Evolutionary conservation across 2,329 filamentous ascomycete genomes (phyloP), one percentile per base, ranked within the genome.

Genomic region (Colletotrichum sp.): DNA sequence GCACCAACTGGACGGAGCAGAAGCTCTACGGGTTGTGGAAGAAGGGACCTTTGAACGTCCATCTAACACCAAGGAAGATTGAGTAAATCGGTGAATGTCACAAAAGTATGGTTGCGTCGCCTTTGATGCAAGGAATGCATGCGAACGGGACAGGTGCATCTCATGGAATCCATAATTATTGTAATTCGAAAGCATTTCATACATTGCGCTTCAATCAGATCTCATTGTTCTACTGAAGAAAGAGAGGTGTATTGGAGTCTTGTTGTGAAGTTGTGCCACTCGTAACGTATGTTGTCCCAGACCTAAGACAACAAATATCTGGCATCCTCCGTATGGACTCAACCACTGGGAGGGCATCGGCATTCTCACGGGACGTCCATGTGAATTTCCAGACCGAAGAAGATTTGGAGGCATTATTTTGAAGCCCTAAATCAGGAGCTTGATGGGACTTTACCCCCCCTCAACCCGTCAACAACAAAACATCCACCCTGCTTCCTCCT

Each of bases 1-100:
- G 83, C 32, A 65, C 77, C 8, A 73, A 82, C n/a, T 88, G 87
- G 86, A 83, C 86, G 5, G 75, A 80, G 2, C 75, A 77, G 9
- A 28, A 77, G 15, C 8, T 74, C 0, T 77, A 24, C 21, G 66
- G 60, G 0, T 12, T 77, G 6, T 77, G 75, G 75, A 71, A 77
- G 60, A 77, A 77, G 34, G 71, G 69, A 1, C 71, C 77, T 6
- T 13, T 78, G 44, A 71, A 75, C 5, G 70, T 78, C n/a, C 16
- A 44, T 1, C 10, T 78, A 12, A 77, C 62, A 12, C 75, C 75
- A 6, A 39, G 71, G 26, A 44, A 55, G 21, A 18, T 9, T 2
- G 16, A 57, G n/a, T 69, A 13, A n/a, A n/a, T n/a, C n/a, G n/a
- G n/a, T n/a, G n/a, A n/a, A n/a, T n/a, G n/a, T n/a, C n/a, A n/a